Conservation (phyloP, 1,284 basidiomycete species). For the Austroboletus niveus region DNA sequence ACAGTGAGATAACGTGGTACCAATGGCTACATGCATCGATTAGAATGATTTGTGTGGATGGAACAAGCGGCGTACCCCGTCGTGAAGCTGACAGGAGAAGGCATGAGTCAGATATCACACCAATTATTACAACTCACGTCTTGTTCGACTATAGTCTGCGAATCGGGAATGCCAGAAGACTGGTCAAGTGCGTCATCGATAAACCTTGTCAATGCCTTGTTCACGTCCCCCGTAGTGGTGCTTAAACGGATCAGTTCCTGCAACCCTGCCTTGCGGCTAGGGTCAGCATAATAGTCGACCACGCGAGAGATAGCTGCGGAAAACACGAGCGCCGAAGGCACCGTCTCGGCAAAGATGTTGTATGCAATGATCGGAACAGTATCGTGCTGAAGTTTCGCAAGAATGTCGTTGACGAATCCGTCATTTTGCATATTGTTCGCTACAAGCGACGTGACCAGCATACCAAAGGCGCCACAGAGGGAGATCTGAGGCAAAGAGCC, state of each 20-base stretch:
- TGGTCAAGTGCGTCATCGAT: conserved; percentile 53
- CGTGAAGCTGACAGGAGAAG: background rate
- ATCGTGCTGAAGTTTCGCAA: conserved; percentile 6
- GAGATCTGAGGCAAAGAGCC: conserved; percentile 16
- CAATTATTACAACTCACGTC: conserved; percentile 12
- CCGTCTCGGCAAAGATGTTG: conserved; percentile 46
- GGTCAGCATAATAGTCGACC: conserved; percentile 62
- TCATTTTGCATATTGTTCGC: conserved; percentile 28
- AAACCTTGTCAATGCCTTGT: conserved; percentile 39
- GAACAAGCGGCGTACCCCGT: conserved; percentile 13
- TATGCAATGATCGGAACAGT: conserved; percentile 11
- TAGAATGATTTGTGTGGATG: background rate
- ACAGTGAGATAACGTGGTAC: background rate
- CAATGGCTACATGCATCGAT: conserved; percentile 8
- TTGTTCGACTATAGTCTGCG: background rate
- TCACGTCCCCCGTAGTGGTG: conserved; percentile 23
- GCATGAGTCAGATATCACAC: background rate
- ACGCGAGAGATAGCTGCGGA: conserved; percentile 56
- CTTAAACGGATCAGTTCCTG: conserved; percentile 44
- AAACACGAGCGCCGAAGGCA: conserved; percentile 52
- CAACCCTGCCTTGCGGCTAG: conserved; percentile 38
- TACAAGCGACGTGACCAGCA: conserved; percentile 22
- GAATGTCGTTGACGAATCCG: conserved; percentile 15
- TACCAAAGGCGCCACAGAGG: conserved; percentile 16
- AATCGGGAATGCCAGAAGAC: conserved; percentile 11